Evolutionary conservation across 1,284 basidiomycete genomes (phyloP).

Genomic region (Tausonia pullulans): DNA sequence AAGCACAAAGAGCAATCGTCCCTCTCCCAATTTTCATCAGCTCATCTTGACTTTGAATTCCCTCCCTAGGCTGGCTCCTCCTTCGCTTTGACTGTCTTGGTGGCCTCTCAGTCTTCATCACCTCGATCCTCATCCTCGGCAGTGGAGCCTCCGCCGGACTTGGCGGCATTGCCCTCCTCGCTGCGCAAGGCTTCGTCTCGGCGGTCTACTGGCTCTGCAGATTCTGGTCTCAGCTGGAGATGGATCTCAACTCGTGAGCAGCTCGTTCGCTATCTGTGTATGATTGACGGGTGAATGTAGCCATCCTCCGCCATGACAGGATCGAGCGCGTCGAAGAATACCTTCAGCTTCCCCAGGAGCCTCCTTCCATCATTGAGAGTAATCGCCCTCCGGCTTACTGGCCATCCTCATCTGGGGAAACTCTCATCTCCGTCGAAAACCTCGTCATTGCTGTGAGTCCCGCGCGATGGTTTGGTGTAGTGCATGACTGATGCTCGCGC

Average conservation of each 20-base stretch:
- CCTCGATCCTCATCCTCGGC: constrained; percentile 61
- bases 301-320: constrained; percentile 18
- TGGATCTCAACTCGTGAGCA: constrained; percentile 20
- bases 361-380: constrained; percentile 56
- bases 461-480: too few relatives aligned
- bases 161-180: constrained; percentile 74
- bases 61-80: constrained; percentile 25
- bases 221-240: constrained; percentile 35
- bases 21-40: neutral
- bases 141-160: constrained; percentile 57
- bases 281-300: too few relatives aligned
- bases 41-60: constrained; percentile 29
- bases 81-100: constrained; percentile 52
- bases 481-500: too few relatives aligned
- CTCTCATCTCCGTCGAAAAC: neutral
- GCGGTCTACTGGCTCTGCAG: constrained; percentile 33
- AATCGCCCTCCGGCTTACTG: constrained; percentile 68
- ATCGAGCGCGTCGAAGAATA: constrained; percentile 85
- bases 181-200: constrained; percentile 37
- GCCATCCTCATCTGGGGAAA: constrained; percentile 38
- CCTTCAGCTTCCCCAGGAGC: constrained; percentile 73
- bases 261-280: too few relatives aligned
- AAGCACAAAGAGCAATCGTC: too few relatives aligned
- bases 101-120: constrained; percentile 59
- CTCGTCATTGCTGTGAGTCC: too few relatives aligned